Evolutionary conservation across 305 asterid species (phyloP), one percentile per base, ranked within the genome.

Genomic region (Solanum chacoense): DNA sequence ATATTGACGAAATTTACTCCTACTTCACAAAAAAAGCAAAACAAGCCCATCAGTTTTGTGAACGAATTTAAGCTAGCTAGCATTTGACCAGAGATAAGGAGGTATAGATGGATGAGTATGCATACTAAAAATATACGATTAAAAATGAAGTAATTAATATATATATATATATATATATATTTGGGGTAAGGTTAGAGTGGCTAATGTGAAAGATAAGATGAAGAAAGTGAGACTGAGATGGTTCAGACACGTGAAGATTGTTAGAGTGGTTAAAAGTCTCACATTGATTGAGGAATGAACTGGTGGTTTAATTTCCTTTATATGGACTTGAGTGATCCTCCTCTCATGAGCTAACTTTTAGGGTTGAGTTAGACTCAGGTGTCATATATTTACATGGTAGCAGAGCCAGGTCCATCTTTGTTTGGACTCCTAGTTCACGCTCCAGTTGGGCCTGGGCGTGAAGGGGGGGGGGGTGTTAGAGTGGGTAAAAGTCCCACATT

Each of bases 1-100:
- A 42, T 42, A 42, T 42, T 81, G 86, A 45, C 29, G 5, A 42
- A 72, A 37, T 81, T 81, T 81, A 81, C 69, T 81, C 6, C 86
- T 42, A 13, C 28, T 29, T 42, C 28, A 42, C 85, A 59, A 22
- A 59, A 78, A 6, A 38, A 12, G 65, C 69, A 28, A 80, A 79
- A 42, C 4, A 67, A 67, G 74, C 32, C 14, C 26, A 40, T 80
- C 36, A 13, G 12, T 77, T 77, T 18, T 73, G 37, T 13, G 7
- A 31, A 73, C 4, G 12, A 16, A 29, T 59, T 59, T 59, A 59
- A 59, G 28, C 71, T 22, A 20, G 24, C 67, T 36, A 38, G 45
- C 45, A 0, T 20, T 59, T 59, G 26, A 59, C 26, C 11, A 24
- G 14, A 67, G 4, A 67, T 65, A n/a, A n/a, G 29, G 12, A 65